Conservation (phyloP, 1,284 basidiomycete genomes). For the Leccinum angustisporum region DNA sequence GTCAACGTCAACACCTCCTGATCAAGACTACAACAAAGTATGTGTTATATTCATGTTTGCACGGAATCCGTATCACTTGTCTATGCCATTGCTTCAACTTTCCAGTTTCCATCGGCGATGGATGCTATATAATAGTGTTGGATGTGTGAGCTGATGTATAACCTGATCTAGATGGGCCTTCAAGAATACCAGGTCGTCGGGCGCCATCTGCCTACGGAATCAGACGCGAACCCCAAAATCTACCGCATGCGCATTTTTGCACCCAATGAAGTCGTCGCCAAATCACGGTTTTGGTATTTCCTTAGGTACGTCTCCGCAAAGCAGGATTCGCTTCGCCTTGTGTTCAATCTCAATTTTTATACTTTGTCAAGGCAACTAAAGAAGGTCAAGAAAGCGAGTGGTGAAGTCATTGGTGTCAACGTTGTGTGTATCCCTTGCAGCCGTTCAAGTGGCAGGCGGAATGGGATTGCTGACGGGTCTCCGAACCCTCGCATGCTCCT, state of each 20-base stretch:
- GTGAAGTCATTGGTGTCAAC: conserved; percentile 98
- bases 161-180: conserved; percentile 44
- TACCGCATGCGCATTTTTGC: conserved; percentile 99
- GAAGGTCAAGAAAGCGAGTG: conserved; percentile 99
- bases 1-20: conserved; percentile 29
- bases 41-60: conserved; percentile 4
- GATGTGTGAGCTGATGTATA: conserved; percentile 28
- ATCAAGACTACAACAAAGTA: conserved; percentile 30
- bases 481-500: conserved; percentile 8
- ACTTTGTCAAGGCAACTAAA: conserved; percentile 74
- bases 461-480: conserved; percentile 58
- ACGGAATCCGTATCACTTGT: neutral
- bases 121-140: conserved; percentile 18
- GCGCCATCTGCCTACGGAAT: conserved; percentile 93
- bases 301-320: conserved; percentile 55
- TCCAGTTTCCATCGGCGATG: conserved; percentile 20
- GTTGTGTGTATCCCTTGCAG: conserved; percentile 87
- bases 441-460: conserved; percentile 84
- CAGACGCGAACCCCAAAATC: conserved; percentile 92
- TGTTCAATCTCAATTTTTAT: conserved; percentile 11
- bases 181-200: conserved; percentile 97
- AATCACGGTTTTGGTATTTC: conserved; percentile 99
- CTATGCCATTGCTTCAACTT: neutral
- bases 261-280: conserved; percentile 97
- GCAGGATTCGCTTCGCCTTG: neutral